Evolutionary conservation across 805 yeast species (phyloP), one percentile per base, ranked within the genome.

Genomic region (Yarrowia porcina): DNA sequence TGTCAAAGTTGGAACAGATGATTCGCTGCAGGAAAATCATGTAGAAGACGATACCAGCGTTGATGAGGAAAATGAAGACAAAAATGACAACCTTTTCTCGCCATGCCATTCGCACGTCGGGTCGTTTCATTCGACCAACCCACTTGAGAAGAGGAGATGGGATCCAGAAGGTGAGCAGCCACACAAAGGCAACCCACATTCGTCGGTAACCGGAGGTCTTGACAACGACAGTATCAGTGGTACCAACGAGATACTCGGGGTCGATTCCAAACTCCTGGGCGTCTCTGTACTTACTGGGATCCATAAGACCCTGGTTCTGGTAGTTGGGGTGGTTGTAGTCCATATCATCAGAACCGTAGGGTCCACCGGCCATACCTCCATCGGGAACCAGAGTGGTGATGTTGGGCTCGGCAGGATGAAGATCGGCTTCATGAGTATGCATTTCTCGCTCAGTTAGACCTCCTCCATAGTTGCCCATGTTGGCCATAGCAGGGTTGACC

Each of bases 81-180:
- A 75, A 77, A 27, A 77, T 73, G 2, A 69, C 74, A 2, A 76
- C 32, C 65, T 77, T 77, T 61, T 77, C 80, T 36, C 80, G 69
- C 79, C 79, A 77, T 2, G 80, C 80, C 67, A 76, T 69, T 5
- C 80, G 70, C 23, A 77, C 76, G 28, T 77, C 79, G 4, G 72
- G 69, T 10, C 80, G 69, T 52, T 71, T 71, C 79, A 77, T 77
- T 17, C 76, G 67, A 10, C 76, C 76, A 15, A 75, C 33, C 62
- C 67, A 72, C 59, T 65, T 66, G 33, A 77, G 66, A 11, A 72
- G 18, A 2, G 76, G 75, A 25, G 75, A 70, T 0, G 80, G 80
- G 38, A 77, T 75, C 79, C 79, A 77, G 65, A 71, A 77, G 1
- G 79, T 76, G 17, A 73, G 60, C n/a, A 66, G 17, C 79, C 80